Evolutionary conservation across 2,329 filamentous ascomycete species (phyloP), one percentile per base, ranked within the genome.

Genomic region (Tolypocladium ophioglossoides): DNA sequence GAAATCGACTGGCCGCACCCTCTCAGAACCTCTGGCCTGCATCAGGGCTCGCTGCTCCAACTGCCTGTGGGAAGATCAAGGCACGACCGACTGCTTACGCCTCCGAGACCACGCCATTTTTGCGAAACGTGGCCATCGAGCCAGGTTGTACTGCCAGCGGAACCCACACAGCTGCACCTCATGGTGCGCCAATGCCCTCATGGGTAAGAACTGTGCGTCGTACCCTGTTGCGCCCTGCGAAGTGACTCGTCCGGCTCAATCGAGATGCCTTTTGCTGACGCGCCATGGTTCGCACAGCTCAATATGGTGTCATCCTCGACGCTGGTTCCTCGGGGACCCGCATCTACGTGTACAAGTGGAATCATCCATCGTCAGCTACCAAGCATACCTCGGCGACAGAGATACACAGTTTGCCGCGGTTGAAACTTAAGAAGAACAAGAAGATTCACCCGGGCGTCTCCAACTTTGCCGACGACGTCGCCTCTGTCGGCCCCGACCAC

Each of bases 241-340:
- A 20, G 16, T 14, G 41, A 18, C 24, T 11, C 11, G 20, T 14
- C 20, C 20, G 18, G 18, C 12, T 18, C 24, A 39, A 12, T 2
- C 8, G 22, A 38, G 49, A n/a, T 24, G 22, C 30, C 12, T 2
- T 41, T 20, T 40, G 24, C 50, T 51, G 35, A 48, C 34, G 20
- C 20, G 24, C 16, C 22, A 34, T 35, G n/a, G 9, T 16, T 27
- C 14, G 18, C 32, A 39, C 57, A 83, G 80, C 78, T 66, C 79
- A 82, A 74, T 96, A 95, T 78, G 94, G 91, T 68, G 89, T 97
- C 64, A 91, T 99, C 68, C 82, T 99, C 66, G 94, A 99, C 79
- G 94, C 94, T 69, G 94, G 94, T 63, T 97, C 94, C 71, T 97
- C 94, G 70, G 92, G 94, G 68, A 97, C 92, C 64, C 87, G 94